These are phyloP conservation scores for Trichosporon sp. DNA, from an alignment of 1,284 basidiomycete genomes.

Conservation along the genomic window DNA sequence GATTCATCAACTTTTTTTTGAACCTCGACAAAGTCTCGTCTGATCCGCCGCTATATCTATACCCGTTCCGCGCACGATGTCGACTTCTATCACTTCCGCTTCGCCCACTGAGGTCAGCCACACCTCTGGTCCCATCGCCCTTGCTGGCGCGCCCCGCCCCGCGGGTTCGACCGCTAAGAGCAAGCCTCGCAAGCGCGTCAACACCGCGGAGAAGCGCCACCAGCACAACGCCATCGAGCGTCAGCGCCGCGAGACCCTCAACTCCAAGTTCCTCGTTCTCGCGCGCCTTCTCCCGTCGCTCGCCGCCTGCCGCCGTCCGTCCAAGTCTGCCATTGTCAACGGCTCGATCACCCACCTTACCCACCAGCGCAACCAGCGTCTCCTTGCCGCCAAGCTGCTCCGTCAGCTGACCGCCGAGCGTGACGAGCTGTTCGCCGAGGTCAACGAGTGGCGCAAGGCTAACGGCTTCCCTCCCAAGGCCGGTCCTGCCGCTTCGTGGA, in stretches of 20 bases:
- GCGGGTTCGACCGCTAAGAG: slow-evolving; percentile 53
- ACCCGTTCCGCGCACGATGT: slow-evolving; percentile 17
- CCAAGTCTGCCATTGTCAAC: slow-evolving; percentile 92
- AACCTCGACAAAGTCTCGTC: not conserved
- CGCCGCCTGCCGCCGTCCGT: slow-evolving; percentile 80
- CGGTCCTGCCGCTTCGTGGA: slow-evolving; percentile 54
- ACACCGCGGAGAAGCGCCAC: slow-evolving; percentile 87
- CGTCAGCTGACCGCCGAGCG: slow-evolving; percentile 68
- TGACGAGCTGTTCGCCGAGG: slow-evolving; percentile 72
- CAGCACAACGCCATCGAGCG: slow-evolving; percentile 94
- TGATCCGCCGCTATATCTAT: slow-evolving; percentile 2
- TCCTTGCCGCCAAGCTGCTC: slow-evolving; percentile 70
- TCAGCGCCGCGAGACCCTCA: slow-evolving; percentile 82
- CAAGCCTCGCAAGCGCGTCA: slow-evolving; percentile 66
- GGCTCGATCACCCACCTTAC: slow-evolving; percentile 79
- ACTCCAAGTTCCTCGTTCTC: slow-evolving; percentile 78
- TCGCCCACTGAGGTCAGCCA: slow-evolving; percentile 27
- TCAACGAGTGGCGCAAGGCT: slow-evolving; percentile 81
- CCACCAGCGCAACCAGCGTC: slow-evolving; percentile 70
- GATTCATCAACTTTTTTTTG: not conserved
- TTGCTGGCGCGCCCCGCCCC: slow-evolving; percentile 22
- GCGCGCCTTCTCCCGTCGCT: slow-evolving; percentile 83
- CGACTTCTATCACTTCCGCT: slow-evolving; percentile 26
- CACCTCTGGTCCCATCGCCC: slow-evolving; percentile 16
- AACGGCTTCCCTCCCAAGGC: slow-evolving; percentile 57